Evolutionary conservation across 495 filamentous ascomycete species (phyloP).

Genomic region (Staphylotrichum tortipilum): DNA sequence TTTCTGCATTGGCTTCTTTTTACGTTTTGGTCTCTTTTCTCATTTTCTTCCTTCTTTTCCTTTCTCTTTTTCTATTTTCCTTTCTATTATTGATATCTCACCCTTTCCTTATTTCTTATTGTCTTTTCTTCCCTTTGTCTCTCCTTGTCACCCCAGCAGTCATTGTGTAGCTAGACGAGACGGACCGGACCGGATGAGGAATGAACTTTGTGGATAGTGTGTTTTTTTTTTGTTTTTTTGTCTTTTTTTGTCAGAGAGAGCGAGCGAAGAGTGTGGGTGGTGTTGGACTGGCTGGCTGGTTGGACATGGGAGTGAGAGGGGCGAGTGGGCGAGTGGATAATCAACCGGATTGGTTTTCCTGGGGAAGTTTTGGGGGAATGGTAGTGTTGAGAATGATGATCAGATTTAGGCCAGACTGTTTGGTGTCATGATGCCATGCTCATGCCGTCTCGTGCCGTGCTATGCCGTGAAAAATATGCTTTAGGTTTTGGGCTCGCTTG

Average conservation of each 20-base stretch:
- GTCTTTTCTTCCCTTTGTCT: neutral
- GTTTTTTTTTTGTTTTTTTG: neutral
- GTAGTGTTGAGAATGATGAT: no score
- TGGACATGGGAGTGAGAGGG: neutral
- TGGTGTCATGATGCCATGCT: no score
- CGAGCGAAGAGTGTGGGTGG: neutral
- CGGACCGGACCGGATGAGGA: no score
- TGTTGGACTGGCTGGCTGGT: neutral
- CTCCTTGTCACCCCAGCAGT: neutral
- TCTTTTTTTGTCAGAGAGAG: neutral
- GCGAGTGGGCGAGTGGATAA: constrained; percentile 6
- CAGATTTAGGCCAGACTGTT: no score
- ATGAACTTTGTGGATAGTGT: neutral
- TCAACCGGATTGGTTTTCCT: constrained; percentile 18
- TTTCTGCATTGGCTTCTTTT: neutral
- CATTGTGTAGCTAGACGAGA: constrained; percentile 3
- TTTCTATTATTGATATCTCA: neutral
- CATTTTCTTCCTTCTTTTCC: neutral
- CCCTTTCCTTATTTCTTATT: neutral
- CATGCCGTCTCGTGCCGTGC: neutral
- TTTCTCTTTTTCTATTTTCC: neutral
- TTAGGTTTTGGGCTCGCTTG: no score
- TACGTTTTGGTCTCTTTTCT: no score
- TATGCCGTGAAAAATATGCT: no score
- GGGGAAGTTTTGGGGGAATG: neutral